Conservation (phyloP, 1,284 basidiomycete genomes). For the Malassezia pachydermatis region DNA sequence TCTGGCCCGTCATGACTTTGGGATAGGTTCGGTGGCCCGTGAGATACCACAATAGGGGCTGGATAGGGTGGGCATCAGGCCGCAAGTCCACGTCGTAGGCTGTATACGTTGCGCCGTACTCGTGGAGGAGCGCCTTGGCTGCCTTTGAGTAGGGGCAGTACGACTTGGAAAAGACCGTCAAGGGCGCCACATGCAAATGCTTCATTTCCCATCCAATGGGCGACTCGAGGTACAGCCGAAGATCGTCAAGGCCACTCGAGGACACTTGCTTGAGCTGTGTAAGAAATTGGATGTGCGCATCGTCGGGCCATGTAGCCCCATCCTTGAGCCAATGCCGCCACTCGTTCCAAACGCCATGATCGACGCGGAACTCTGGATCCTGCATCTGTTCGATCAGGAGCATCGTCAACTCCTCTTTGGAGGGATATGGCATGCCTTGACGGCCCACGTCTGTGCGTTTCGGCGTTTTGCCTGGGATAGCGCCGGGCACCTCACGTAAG, state of each 20-base stretch:
- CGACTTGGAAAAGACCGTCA: constrained; percentile 22
- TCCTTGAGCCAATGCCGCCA: constrained; percentile 8
- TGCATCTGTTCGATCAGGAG: constrained; percentile 7
- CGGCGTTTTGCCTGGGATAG: constrained; percentile 2
- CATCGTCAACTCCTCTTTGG: constrained; percentile 2
- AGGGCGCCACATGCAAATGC: constrained; percentile 7
- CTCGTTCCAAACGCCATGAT: constrained; percentile 3
- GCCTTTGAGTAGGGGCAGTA: constrained; percentile 21
- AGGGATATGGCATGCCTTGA: constrained; percentile 11
- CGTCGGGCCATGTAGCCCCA: background rate
- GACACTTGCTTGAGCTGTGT: constrained; percentile 6
- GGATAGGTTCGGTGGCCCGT: constrained; percentile 15
- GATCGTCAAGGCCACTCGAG: background rate
- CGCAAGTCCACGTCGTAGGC: constrained; percentile 18
- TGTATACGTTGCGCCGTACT: constrained; percentile 9
- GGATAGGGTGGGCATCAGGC: background rate
- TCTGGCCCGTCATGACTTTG: constrained; percentile 7
- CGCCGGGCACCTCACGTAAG: constrained; percentile 9
- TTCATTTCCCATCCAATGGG: constrained; percentile 11
- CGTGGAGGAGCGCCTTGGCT: constrained; percentile 17
- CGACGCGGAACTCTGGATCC: background rate
- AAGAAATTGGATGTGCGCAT: constrained; percentile 16
- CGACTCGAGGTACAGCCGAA: constrained; percentile 10
- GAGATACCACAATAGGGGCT: constrained; percentile 5
- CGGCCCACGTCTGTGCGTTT: background rate